Percentiles rank a stretch among this genome's conserved stretches.
phyloP scores from a whole-genome alignment of 345 rosid genomes.

The Populus simonii region DNA sequence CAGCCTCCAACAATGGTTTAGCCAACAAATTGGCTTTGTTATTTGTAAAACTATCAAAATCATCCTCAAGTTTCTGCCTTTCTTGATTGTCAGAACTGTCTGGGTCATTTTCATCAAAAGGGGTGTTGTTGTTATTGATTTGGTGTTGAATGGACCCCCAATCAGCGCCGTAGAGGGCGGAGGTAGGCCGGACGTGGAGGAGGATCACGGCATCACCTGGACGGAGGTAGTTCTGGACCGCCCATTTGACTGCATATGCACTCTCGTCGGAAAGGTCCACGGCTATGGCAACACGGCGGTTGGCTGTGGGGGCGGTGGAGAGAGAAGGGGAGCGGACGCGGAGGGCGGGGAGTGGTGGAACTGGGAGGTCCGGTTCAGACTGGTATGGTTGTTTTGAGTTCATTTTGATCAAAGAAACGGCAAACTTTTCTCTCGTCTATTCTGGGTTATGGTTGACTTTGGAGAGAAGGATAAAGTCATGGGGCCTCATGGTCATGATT shows the following conservation, averaged over 20 bases:
- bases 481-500: not conserved
- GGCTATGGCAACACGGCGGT: constrained; percentile 32
- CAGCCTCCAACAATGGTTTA: constrained; percentile 28
- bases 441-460: not conserved
- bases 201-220: constrained; percentile 66
- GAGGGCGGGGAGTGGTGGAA: constrained; percentile 2
- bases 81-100: not conserved
- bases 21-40: constrained; percentile 20
- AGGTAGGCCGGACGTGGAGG: constrained; percentile 37
- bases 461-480: not conserved
- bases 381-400: not conserved
- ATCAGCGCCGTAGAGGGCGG: constrained; percentile 89
- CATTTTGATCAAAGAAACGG: constrained; percentile 1
- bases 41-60: constrained; percentile 54
- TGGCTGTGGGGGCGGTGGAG: constrained; percentile 12
- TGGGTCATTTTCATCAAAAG: constrained; percentile 5
- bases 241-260: constrained; percentile 31
- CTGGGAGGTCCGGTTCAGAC: constrained; percentile 8
- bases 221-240: constrained; percentile 30
- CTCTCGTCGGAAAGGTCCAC: constrained; percentile 32
- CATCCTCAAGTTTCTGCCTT: constrained; percentile 58
- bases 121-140: constrained; percentile 17
- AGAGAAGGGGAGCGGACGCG: not conserved
- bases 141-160: constrained; percentile 68
- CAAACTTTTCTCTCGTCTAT: too few species aligned